phyloP scores from a whole-genome alignment of 2,329 filamentous ascomycete species.

The Alternaria conjuncta region DNA sequence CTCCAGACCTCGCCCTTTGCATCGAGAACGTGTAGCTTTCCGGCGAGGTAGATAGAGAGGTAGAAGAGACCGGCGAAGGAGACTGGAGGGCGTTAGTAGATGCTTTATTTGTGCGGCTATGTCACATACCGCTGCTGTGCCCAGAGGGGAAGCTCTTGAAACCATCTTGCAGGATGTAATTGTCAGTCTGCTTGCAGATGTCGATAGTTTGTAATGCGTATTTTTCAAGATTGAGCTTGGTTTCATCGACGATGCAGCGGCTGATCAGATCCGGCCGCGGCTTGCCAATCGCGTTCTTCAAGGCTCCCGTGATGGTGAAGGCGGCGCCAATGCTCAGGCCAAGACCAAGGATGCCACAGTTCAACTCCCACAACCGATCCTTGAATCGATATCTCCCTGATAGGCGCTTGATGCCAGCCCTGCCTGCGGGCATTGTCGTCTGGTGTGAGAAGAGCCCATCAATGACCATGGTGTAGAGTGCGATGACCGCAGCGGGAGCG shows the following conservation, averaged over 20 bases:
- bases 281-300: slow-evolving; percentile 67
- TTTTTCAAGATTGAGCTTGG: slow-evolving; percentile 7
- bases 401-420: slow-evolving; percentile 41
- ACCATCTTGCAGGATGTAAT: slow-evolving; percentile 62
- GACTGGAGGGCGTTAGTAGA: slow-evolving; percentile 48
- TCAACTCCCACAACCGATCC: slow-evolving; percentile 67
- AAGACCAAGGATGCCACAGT: slow-evolving; percentile 65
- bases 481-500: slow-evolving; percentile 60
- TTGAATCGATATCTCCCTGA: slow-evolving; percentile 59
- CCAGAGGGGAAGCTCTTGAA: slow-evolving; percentile 66
- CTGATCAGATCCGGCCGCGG: slow-evolving; percentile 66
- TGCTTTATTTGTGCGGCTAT: not conserved
- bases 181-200: slow-evolving; percentile 60
- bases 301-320: slow-evolving; percentile 62
- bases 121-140: slow-evolving; percentile 59
- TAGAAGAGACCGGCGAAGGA: slow-evolving; percentile 66
- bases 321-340: slow-evolving; percentile 60
- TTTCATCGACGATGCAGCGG: slow-evolving; percentile 42
- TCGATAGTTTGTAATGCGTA: slow-evolving; percentile 30
- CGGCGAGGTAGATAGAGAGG: slow-evolving; percentile 65
- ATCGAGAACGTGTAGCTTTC: slow-evolving; percentile 65
- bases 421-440: slow-evolving; percentile 34
- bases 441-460: slow-evolving; percentile 65
- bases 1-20: slow-evolving; percentile 68
- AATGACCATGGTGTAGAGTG: slow-evolving; percentile 62